Evolutionary conservation across 2,329 filamentous ascomycete genomes (phyloP), one percentile per base, ranked within the genome.

Genomic region (Ramularia collo-cygni): DNA sequence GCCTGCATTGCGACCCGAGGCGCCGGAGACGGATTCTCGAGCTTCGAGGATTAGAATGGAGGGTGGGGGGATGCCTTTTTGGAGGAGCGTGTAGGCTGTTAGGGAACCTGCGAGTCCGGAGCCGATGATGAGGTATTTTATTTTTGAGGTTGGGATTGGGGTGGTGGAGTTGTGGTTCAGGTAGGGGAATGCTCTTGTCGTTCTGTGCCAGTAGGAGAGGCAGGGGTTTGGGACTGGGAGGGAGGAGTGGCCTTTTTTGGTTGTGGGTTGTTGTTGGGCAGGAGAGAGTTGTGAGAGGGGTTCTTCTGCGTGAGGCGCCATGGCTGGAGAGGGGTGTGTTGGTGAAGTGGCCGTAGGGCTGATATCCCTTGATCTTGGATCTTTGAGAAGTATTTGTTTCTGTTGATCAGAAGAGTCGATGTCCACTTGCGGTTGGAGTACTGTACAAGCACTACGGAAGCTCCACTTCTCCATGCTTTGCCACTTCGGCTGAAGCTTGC

Each of bases 161-260:
- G 38, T 42, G 12, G 55, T 38, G 14, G 48, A 38, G 46, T 70
- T 69, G n/a, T 58, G 52, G 39, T 67, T 58, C 5, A 69, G 57
- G 38, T 68, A 56, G 3, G 59, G 55, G 40, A 65, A 70, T 1
- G 64, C 63, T 15, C 67, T 59, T 4, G 67, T 69, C 3, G 65
- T 69, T 33, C 61, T 60, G 37, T 70, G 68, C 68, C 68, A 71
- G 48, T 66, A 68, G 21, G 60, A 63, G 13, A 65, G 49, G 34
- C 61, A 59, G 17, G 62, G 49, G 36, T 50, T 40, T 13, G 46
- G 31, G 8, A 48, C 53, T 28, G 50, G 48, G 21, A 47, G 28
- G 36, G 51, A 48, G 27, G 38, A 38, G 19, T 44, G 36, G 21
- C 42, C 45, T 28, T 18, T 26, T 21, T 18, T 40, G 21, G 16